Percentiles rank a stretch among this genome's conserved stretches.
phyloP scores from a whole-genome alignment of 1,139 yeast genomes.

The Pichia terricola region DNA sequence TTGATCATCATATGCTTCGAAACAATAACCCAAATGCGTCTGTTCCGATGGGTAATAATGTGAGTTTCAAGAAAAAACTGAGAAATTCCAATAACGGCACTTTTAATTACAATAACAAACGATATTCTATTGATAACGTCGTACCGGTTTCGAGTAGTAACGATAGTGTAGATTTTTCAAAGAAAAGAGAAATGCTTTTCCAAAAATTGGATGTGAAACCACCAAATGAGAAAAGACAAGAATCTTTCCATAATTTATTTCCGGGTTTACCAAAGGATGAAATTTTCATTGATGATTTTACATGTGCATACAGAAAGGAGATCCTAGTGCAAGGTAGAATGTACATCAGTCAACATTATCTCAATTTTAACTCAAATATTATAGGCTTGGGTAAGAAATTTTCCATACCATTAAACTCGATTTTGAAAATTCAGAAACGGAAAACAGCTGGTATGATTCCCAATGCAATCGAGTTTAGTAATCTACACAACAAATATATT shows the following conservation, averaged over 20 bases:
- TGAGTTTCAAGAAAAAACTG: slow-evolving; percentile 10
- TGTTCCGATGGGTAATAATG: slow-evolving; percentile 5
- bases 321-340: slow-evolving; percentile 64
- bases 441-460: slow-evolving; percentile 61
- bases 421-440: slow-evolving; percentile 61
- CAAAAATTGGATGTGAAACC: slow-evolving; percentile 17
- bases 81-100: neutral
- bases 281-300: slow-evolving; percentile 50
- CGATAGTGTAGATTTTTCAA: neutral
- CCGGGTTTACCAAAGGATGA: slow-evolving; percentile 46
- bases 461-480: slow-evolving; percentile 62
- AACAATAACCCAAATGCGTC: no score
- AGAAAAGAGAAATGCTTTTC: slow-evolving; percentile 9
- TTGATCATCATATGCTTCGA: no score
- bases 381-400: slow-evolving; percentile 66
- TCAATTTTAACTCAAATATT: slow-evolving; percentile 65
- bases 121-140: no score
- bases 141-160: neutral
- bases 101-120: no score
- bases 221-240: slow-evolving; percentile 37
- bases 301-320: slow-evolving; percentile 64
- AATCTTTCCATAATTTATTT: slow-evolving; percentile 55
- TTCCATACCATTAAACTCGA: slow-evolving; percentile 58
- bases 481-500: slow-evolving; percentile 59
- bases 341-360: slow-evolving; percentile 48